Conservation (phyloP, 352 stramenopile genomes). For the Globisporangium paddicum region DNA sequence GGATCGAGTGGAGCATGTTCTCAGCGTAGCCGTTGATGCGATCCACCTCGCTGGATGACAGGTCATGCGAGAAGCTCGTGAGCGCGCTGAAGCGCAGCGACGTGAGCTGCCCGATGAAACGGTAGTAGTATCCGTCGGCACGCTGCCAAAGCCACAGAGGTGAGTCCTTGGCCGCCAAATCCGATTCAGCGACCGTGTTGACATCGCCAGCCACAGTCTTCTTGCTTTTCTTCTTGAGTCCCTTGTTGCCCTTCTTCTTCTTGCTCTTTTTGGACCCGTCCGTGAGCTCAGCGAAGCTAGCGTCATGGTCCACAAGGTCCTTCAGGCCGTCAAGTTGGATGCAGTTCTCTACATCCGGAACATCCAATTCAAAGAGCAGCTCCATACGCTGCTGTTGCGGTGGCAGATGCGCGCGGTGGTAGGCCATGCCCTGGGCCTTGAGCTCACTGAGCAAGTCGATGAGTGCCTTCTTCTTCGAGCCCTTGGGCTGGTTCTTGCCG, state of each 20-base stretch:
- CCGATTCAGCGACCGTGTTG: constrained; percentile 8
- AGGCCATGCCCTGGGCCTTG: constrained; percentile 77
- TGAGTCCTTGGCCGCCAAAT: constrained; percentile 40
- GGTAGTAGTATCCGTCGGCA: constrained; percentile 88
- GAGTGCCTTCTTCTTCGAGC: constrained; percentile 96
- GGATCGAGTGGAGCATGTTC: constrained; percentile 84
- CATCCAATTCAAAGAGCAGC: constrained; percentile 78
- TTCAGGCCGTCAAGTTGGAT: constrained; percentile 68
- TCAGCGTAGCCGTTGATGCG: constrained; percentile 88
- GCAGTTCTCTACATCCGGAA: constrained; percentile 79
- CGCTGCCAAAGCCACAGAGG: constrained; percentile 79
- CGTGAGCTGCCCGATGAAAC: constrained; percentile 74
- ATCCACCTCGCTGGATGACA: constrained; percentile 78
- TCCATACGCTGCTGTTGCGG: constrained; percentile 74
- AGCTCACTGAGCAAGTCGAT: constrained; percentile 93
- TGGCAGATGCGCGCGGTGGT: constrained; percentile 73
- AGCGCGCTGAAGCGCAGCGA: constrained; percentile 74
- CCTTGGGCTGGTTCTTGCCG: constrained; percentile 84
- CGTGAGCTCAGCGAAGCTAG: constrained; percentile 5
- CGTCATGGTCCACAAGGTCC: constrained; percentile 28
- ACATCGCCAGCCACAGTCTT: constrained; percentile 18
- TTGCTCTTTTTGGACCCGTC: constrained; percentile 18
- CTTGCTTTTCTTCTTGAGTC: constrained; percentile 23
- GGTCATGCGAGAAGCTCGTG: constrained; percentile 82
- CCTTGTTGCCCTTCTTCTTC: constrained; percentile 29